Conservation (phyloP, 768 basidiomycete genomes). For the Termitomyces sp. region DNA sequence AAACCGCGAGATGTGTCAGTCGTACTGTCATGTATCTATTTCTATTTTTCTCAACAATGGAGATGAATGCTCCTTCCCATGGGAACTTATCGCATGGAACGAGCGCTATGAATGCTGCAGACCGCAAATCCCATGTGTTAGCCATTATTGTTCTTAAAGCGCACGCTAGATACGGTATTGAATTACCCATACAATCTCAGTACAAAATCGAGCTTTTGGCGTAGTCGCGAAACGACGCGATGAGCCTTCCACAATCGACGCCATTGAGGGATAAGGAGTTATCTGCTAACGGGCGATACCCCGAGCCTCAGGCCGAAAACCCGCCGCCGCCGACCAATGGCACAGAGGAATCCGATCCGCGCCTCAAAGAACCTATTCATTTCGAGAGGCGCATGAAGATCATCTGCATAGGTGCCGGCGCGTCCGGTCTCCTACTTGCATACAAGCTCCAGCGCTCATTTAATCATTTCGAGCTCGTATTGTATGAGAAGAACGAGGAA, state of each 20-base stretch:
- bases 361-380: constrained; percentile 20
- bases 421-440: constrained; percentile 23
- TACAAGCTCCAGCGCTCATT: constrained; percentile 32
- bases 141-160: background rate
- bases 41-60: too few species aligned
- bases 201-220: background rate
- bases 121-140: background rate
- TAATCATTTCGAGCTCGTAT: constrained; percentile 22
- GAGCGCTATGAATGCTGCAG: too few species aligned
- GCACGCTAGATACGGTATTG: background rate
- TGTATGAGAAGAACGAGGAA: constrained; percentile 29
- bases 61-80: background rate
- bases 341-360: background rate
- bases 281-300: background rate
- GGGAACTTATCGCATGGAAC: background rate
- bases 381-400: constrained; percentile 21
- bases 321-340: background rate
- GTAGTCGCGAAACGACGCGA: background rate
- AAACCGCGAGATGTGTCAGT: too few species aligned
- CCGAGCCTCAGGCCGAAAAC: background rate
- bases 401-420: constrained; percentile 29
- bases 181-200: background rate
- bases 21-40: too few species aligned
- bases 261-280: too few species aligned
- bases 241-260: background rate